Base-by-base conservation (phyloP, 2,329 filamentous ascomycete genomes). In the Botryotinia globosa region DNA sequence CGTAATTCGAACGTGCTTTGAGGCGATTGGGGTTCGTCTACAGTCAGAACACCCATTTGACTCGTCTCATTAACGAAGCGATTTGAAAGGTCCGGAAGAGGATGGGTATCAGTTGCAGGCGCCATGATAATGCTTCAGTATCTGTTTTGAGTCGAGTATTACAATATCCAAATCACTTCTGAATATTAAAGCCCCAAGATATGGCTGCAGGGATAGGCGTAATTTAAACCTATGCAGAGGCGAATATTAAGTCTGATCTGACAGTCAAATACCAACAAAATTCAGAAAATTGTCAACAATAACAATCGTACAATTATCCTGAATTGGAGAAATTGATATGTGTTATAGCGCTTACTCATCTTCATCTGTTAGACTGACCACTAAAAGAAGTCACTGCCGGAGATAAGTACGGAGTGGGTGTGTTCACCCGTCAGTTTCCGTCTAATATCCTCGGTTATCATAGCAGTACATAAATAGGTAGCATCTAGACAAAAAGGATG, bases 1-100 rank as follows among this genome's bases (percentile, higher is more conserved):
- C 74, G 72, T 18, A 79, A 73, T 44, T 75, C 75, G 20, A 88
- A 87, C 86, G 25, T 85, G 62, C 37, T 42, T 69, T 63, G 56
- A 16, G 59, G 34, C 18, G 59, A 56, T 7, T 42, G 34, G 63
- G 58, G 16, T 64, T 61, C 20, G 25, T 48, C 32, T 59, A 44
- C n/a, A 66, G 22, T 37, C 20, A n/a, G 18, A 20, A 32, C 34
- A 39, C 8, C 25, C n/a, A 45, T 20, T 54, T n/a, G 4, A 58
- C 9, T 34, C 20, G 34, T 32, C n/a, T 63, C 71, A 22, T 44
- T 18, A 10, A 20, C 84, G 22, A 34, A 18, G 48, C 83, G n/a
- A 56, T 18, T 29, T 42, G 25, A 37, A 44, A 45, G 12, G n/a
- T 48, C 22, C 5, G 62, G 29, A 18, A 61, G 29, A 29, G 67